A percentile compares a stretch with the other conserved stretches of the same genome.
Conservation (phyloP, 1,139 yeast species). For the Yamadazyma blattariae region DNA sequence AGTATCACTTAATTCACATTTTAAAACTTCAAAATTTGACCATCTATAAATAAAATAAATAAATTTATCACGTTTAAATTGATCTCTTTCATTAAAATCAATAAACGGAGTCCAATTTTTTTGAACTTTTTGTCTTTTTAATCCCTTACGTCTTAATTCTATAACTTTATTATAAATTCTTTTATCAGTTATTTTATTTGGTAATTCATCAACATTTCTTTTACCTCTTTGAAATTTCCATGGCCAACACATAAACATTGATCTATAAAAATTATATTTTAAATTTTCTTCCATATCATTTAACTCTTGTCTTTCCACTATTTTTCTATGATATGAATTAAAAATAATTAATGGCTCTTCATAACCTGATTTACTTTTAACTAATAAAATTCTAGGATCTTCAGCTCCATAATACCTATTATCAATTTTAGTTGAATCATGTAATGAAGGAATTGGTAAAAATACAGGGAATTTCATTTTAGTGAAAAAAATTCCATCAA, state of each 20-base stretch:
- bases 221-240: conserved; percentile 38
- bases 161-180: conserved; percentile 22
- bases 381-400: conserved; percentile 38
- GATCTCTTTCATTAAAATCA: conserved; percentile 28
- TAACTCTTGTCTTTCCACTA: conserved; percentile 10
- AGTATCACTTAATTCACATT: conserved; percentile 20
- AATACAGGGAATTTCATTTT: conserved; percentile 28
- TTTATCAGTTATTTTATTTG: conserved; percentile 14
- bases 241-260: conserved; percentile 33
- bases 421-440: conserved; percentile 20
- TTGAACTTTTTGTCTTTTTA: conserved; percentile 16
- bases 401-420: conserved; percentile 39
- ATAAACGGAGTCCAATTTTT: conserved; percentile 35
- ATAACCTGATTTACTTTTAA: conserved; percentile 26
- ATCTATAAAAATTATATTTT: conserved; percentile 18
- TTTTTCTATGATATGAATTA: conserved; percentile 30
- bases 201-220: conserved; percentile 22
- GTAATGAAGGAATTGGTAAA: conserved; percentile 33
- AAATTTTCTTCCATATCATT: conserved; percentile 19
- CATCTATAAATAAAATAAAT: conserved; percentile 29
- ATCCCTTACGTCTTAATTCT: conserved; percentile 22
- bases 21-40: conserved; percentile 24
- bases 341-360: conserved; percentile 38
- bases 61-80: conserved; percentile 23
- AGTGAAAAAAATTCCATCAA: conserved; percentile 14